Evolutionary conservation across 306 rosid species (phyloP).

Genomic region (Herpetospermum pedunculosum): DNA sequence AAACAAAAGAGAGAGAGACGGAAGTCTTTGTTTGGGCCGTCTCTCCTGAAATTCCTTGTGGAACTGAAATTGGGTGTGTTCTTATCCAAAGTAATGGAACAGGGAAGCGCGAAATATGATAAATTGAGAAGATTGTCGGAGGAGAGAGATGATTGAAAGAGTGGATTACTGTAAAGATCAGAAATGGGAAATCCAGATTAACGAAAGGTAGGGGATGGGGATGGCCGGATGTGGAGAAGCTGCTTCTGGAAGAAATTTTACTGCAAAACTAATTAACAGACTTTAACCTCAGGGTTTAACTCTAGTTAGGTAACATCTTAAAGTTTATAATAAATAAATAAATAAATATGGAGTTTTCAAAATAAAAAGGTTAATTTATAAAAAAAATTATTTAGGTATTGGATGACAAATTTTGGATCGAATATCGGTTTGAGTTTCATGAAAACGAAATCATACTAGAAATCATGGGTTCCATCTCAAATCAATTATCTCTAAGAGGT

Average conservation of each 20-base stretch:
- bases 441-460: no score
- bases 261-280: neutral
- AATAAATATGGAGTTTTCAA: no score
- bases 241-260: neutral
- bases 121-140: neutral
- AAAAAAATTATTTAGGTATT: no score
- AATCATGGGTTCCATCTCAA: no score
- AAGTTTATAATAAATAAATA: neutral
- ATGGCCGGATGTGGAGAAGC: neutral
- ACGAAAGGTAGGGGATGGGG: neutral
- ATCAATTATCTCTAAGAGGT: no score
- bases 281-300: neutral
- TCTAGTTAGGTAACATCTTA: neutral
- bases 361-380: no score
- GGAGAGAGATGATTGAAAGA: neutral
- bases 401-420: no score
- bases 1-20: neutral
- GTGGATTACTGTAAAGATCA: neutral
- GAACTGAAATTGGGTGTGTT: neutral
- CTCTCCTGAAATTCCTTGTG: neutral
- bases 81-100: conserved; percentile 4
- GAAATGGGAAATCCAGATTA: neutral
- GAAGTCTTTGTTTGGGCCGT: neutral
- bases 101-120: neutral
- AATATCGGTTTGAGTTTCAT: no score